phyloP scores from a whole-genome alignment of 2,329 filamentous ascomycete genomes.

The Cercospora sp. region DNA sequence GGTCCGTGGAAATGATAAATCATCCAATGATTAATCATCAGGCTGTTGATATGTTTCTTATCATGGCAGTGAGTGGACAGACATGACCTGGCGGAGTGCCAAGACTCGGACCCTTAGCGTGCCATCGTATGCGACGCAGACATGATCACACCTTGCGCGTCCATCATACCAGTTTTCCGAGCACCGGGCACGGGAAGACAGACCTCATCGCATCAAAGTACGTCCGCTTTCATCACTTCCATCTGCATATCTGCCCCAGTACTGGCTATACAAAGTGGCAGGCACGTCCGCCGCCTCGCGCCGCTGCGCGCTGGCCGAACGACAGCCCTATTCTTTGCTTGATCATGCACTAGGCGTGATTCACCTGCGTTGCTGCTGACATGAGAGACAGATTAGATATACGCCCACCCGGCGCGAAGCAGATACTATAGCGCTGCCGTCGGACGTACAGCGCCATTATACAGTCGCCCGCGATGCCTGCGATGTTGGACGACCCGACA shows the following conservation, averaged over 20 bases:
- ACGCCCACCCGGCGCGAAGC: background rate
- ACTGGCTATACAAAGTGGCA: background rate
- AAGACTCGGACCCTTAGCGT: background rate
- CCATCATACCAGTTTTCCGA: conserved; percentile 7
- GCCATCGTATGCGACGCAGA: conserved; percentile 4
- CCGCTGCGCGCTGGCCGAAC: background rate
- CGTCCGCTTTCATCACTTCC: background rate
- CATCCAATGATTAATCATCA: background rate
- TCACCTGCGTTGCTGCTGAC: background rate
- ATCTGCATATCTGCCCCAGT: background rate
- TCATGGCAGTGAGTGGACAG: background rate
- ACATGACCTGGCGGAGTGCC: background rate
- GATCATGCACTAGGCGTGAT: background rate
- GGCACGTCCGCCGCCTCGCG: background rate
- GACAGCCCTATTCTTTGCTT: background rate
- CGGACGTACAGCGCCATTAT: background rate
- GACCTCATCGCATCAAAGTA: conserved; percentile 8
- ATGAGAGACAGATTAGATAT: background rate
- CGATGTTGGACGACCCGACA: conserved; percentile 74
- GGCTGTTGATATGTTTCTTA: background rate
- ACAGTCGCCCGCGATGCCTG: conserved; percentile 59
- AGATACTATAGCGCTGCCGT: background rate
- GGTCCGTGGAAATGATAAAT: no score
- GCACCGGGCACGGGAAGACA: background rate
- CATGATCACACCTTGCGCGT: conserved; percentile 1